These are phyloP conservation scores for Mesotaenium endlicherianum DNA, from an alignment of 139 green algal species.

Conservation along the genomic window DNA sequence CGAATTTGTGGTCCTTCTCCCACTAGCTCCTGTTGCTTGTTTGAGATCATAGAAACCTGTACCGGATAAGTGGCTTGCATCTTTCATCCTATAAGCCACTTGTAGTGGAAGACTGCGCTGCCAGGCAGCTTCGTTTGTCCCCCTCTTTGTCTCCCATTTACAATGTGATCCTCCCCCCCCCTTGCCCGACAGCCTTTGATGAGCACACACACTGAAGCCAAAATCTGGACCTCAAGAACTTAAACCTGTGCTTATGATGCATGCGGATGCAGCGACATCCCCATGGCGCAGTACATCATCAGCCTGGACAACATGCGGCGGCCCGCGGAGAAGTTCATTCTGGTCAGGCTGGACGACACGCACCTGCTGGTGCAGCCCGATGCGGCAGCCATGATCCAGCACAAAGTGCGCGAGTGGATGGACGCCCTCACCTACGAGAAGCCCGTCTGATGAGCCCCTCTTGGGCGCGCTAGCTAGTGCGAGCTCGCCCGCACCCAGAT, in stretches of 20 bases:
- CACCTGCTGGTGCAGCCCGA: conserved; percentile 45
- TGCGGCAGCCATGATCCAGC: conserved; percentile 33
- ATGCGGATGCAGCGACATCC: conserved; percentile 35
- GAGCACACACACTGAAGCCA: not conserved
- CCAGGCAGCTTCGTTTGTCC: not conserved
- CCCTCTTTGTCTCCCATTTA: not conserved
- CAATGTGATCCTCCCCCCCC: not conserved
- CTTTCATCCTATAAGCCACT: not conserved
- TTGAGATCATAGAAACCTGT: too few relatives aligned
- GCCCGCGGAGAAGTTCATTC: conserved; percentile 42
- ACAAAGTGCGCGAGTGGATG: conserved; percentile 18
- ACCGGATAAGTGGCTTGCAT: too few relatives aligned
- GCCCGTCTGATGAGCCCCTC: conserved; percentile 19
- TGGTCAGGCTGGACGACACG: conserved; percentile 51
- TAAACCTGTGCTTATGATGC: not conserved
- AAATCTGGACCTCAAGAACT: not conserved
- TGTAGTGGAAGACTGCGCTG: not conserved
- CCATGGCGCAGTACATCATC: conserved; percentile 50
- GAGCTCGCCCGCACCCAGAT: too few relatives aligned
- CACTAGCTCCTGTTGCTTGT: too few relatives aligned
- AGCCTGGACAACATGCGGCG: conserved; percentile 35
- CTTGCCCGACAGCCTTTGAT: not conserved
- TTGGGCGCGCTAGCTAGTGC: too few relatives aligned
- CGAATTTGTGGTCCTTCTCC: too few relatives aligned
- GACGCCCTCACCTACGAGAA: conserved; percentile 37